Evolutionary conservation across 116 monocot species (phyloP), one percentile per base, ranked within the genome.

Genomic region (Posidonia oceanica): DNA sequence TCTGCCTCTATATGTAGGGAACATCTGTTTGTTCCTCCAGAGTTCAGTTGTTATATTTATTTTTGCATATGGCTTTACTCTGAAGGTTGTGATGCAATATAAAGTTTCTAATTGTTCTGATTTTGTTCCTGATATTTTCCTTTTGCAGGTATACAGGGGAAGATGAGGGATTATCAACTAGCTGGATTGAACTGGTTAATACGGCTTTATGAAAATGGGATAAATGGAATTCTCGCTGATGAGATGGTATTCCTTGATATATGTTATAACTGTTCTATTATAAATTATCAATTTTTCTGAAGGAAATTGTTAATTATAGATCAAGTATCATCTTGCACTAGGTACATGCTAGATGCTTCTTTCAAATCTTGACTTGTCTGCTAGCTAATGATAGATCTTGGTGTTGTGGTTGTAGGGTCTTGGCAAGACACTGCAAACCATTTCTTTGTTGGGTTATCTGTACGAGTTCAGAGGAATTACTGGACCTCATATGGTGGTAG

Each of bases 171-270:
- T 68, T 98, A 98, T 64, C 98, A 98, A 69, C 75, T 98, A 7
- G 98, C 98, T 72, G 98, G 98, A 61, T 73, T 98, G 68, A 98
- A 98, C 69, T 98, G 98, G 98, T 76, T 98, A 3, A 98, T 98
- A 51, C 71, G 93, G 37, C 82, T 98, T 44, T 98, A 98, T 77
- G 98, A 98, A 86, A 98, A 98, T 84, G 98, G 98, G 23, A 98
- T 98, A 59, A 98, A 98, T 86, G 98, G 98, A 61, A 98, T 98
- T 75, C 81, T 98, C 63, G 98, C 98, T 83, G 98, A 98, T 86
- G 98, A 98, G 63, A 98, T 98, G 98, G 98, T 98, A 87, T 74
- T 60, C 53, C 55, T 75, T 58, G 58, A 58, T 58, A 58, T n/a
- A 58, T 7, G 21, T 17, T 58, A 58, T 11, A 3, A 17, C 3